A percentile compares a stretch with the other conserved stretches of the same genome.
Conservation (phyloP, 1,284 basidiomycete genomes). For the Malassezia globosa region DNA sequence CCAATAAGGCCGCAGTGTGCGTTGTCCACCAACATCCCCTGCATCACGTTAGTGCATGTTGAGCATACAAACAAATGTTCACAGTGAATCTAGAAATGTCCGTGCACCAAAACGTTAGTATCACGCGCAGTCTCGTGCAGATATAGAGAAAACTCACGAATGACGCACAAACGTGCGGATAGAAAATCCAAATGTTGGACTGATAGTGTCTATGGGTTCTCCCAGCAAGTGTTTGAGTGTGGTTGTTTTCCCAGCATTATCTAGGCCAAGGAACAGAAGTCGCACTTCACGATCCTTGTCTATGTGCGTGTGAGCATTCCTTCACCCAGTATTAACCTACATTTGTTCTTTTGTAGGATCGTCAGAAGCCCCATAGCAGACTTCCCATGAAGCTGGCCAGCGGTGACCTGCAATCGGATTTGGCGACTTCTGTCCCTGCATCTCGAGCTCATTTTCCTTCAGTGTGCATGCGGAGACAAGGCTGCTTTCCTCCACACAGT, state of each 20-base stretch:
- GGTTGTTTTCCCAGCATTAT: conserved; percentile 97
- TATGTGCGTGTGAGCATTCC: conserved; percentile 1
- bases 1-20: conserved; percentile 92
- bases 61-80: conserved; percentile 65
- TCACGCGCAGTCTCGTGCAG: background rate
- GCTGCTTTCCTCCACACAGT: too few relatives aligned
- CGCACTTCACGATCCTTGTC: conserved; percentile 75
- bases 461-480: too few relatives aligned
- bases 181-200: conserved; percentile 93
- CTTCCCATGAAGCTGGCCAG: too few relatives aligned
- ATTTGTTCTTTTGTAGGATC: conserved; percentile 89
- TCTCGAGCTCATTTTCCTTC: too few relatives aligned
- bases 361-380: conserved; percentile 81
- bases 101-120: too few relatives aligned
- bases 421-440: too few relatives aligned
- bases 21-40: conserved; percentile 98
- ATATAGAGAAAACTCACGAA: conserved; percentile 56
- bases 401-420: too few relatives aligned
- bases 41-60: background rate
- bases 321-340: conserved; percentile 57
- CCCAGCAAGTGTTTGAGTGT: conserved; percentile 87
- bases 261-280: conserved; percentile 94
- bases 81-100: conserved; percentile 88
- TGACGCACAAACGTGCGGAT: conserved; percentile 88
- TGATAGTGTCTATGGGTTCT: conserved; percentile 59